Conservation (phyloP, 371 early-diverging fungal genomes). For the Circinella umbellata region DNA sequence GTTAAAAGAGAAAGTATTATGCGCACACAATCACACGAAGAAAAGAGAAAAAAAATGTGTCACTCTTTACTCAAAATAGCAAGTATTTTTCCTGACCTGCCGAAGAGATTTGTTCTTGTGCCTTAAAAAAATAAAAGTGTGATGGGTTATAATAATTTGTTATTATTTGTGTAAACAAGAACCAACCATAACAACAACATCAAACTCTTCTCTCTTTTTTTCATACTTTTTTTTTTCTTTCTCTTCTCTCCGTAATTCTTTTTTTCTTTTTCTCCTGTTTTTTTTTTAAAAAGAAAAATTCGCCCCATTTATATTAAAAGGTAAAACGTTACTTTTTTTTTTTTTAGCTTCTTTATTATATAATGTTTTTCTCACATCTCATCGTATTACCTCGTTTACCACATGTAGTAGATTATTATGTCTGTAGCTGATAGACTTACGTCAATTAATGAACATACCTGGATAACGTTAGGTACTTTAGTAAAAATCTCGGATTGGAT, state of each 20-base stretch:
- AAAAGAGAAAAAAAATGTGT: neutral
- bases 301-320: no score
- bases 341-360: neutral
- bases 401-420: neutral
- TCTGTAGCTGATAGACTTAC: constrained; percentile 5
- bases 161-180: neutral
- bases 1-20: no score
- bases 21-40: no score
- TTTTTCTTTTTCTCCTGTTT: neutral
- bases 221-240: constrained; percentile 11
- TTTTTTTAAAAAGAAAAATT: neutral
- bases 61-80: constrained; percentile 4
- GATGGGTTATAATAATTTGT: neutral
- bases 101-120: neutral
- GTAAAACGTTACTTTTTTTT: neutral
- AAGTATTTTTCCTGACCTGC: neutral
- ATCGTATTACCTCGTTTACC: neutral
- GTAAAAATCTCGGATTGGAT: neutral
- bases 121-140: constrained; percentile 3
- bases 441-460: constrained; percentile 71
- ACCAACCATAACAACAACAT: neutral
- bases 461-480: constrained; percentile 74
- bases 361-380: neutral
- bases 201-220: constrained; percentile 7
- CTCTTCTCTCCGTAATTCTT: neutral